A percentile compares a stretch with the other conserved stretches of the same genome.
Evolutionary conservation across 225 moss, liverwort and hornwort species (phyloP).

Genomic region (Physcomitrium patens): DNA sequence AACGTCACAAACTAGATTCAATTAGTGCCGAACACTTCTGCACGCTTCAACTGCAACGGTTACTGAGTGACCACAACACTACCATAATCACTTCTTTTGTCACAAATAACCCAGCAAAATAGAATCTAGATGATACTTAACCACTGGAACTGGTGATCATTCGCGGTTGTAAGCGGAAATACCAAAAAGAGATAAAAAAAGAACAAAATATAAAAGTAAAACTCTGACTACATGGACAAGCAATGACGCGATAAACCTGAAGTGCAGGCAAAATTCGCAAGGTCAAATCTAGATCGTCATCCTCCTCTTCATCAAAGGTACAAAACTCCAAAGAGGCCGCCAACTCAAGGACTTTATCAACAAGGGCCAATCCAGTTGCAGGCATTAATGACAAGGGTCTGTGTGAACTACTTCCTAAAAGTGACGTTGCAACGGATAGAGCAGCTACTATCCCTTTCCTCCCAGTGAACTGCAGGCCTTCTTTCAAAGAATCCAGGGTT

Average conservation of each 20-base stretch:
- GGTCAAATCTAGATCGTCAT: slow-evolving; percentile 41
- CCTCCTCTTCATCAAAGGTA: slow-evolving; percentile 39
- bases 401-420: slow-evolving; percentile 46
- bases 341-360: slow-evolving; percentile 56
- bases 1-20: not conserved
- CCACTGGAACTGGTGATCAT: not conserved
- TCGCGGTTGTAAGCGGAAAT: not conserved
- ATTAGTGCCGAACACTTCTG: not conserved
- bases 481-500: slow-evolving; percentile 42
- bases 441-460: slow-evolving; percentile 57
- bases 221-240: not conserved
- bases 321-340: slow-evolving; percentile 38
- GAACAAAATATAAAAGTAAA: slow-evolving; percentile 13
- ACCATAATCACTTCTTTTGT: not conserved
- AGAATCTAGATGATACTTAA: not conserved
- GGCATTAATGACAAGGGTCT: slow-evolving; percentile 25
- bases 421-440: slow-evolving; percentile 52
- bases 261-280: slow-evolving; percentile 61
- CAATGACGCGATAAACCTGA: slow-evolving; percentile 52
- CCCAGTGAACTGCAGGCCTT: slow-evolving; percentile 53
- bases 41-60: not conserved
- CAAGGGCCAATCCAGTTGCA: slow-evolving; percentile 51
- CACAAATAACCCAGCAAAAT: not conserved
- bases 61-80: not conserved
- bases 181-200: not conserved